Conservation (phyloP, 306 rosid genomes). For the Malus fusca region DNA sequence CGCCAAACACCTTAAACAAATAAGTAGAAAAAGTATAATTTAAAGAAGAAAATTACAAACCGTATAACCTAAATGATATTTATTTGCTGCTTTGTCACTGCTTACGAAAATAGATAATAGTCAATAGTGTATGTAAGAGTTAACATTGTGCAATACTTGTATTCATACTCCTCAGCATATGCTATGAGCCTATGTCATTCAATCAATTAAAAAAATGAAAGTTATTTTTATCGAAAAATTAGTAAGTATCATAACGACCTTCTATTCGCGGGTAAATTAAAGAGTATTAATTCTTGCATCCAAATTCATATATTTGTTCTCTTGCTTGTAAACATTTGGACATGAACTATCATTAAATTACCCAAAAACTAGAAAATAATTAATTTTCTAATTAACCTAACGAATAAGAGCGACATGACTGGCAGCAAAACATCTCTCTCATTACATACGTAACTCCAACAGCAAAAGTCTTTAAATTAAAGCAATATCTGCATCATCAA, state of each 20-base stretch:
- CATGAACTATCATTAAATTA: neutral
- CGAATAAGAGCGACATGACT: neutral
- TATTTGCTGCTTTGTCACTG: neutral
- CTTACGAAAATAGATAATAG: neutral
- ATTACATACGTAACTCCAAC: neutral
- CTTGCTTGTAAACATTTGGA: neutral
- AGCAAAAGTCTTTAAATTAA: slow-evolving; percentile 1
- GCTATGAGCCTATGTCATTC: neutral
- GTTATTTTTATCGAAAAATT: no score
- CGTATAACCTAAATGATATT: neutral
- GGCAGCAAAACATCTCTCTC: neutral
- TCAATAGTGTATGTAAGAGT: no score
- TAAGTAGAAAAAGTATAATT: no score
- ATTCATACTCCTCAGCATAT: no score
- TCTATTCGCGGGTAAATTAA: no score
- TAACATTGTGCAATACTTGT: neutral
- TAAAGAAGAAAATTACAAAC: neutral
- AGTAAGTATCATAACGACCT: no score
- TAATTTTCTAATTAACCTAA: neutral
- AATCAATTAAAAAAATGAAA: no score
- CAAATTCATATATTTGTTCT: no score
- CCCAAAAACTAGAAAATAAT: neutral
- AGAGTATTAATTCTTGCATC: no score
- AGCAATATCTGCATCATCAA: slow-evolving; percentile 7
- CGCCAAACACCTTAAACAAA: neutral